phyloP scores from a whole-genome alignment of 1,139 yeast genomes.

The Lodderomyces parapsilosis region DNA sequence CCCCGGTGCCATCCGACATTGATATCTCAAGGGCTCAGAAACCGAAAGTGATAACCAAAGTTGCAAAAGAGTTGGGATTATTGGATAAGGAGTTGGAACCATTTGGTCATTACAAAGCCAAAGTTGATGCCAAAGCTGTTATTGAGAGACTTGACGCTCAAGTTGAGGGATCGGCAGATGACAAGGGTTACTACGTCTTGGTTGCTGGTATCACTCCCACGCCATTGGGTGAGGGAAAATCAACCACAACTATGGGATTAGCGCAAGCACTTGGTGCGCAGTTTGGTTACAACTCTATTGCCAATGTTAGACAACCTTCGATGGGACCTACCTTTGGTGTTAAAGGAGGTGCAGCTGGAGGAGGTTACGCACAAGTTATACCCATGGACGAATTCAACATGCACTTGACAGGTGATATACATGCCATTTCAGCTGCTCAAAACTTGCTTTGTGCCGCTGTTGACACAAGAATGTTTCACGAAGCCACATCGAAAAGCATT shows the following conservation, averaged over 20 bases:
- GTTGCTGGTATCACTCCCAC: constrained; percentile 86
- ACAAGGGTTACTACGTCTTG: constrained; percentile 61
- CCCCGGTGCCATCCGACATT: constrained; percentile 75
- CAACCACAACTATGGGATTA: constrained; percentile 76
- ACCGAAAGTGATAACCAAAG: constrained; percentile 62
- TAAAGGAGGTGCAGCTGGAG: constrained; percentile 90
- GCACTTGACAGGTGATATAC: constrained; percentile 85
- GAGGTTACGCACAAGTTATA: constrained; percentile 81
- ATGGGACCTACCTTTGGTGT: constrained; percentile 90
- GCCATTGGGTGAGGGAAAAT: constrained; percentile 80
- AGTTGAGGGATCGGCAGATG: constrained; percentile 44
- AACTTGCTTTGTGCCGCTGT: constrained; percentile 80
- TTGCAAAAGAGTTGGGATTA: constrained; percentile 67
- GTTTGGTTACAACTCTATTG: constrained; percentile 64
- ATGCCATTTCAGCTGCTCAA: constrained; percentile 78
- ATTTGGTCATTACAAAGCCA: constrained; percentile 74
- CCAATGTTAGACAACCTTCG: constrained; percentile 81
- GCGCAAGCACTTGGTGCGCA: constrained; percentile 82
- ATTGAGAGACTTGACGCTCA: constrained; percentile 57
- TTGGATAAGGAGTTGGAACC: constrained; percentile 64
- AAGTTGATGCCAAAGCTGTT: constrained; percentile 57
- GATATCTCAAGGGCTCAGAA: constrained; percentile 71
- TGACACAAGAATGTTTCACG: constrained; percentile 83
- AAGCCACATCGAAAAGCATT: constrained; percentile 64
- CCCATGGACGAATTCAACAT: constrained; percentile 88